phyloP scores from a whole-genome alignment of 2,329 filamentous ascomycete species.

The Aspergillus sp. region DNA sequence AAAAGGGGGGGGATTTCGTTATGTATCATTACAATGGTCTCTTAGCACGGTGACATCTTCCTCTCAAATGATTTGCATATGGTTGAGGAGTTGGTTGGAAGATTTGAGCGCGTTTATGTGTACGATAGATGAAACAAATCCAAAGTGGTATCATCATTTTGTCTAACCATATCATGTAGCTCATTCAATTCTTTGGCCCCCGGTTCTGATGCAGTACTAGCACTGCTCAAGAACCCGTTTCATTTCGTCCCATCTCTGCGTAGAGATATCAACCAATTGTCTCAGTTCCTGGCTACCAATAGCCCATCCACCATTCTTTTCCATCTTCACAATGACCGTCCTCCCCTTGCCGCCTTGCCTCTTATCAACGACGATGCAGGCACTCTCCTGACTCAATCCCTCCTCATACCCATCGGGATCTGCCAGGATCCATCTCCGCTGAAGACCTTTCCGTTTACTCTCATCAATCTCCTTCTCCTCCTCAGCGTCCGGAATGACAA shows the following conservation, averaged over 20 bases:
- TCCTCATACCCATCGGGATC: constrained; percentile 92
- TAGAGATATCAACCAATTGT: constrained; percentile 51
- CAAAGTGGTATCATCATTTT: constrained; percentile 20
- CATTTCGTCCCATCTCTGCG: constrained; percentile 57
- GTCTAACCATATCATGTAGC: not conserved
- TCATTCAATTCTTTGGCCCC: not conserved
- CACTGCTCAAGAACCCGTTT: constrained; percentile 34
- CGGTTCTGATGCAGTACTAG: constrained; percentile 7
- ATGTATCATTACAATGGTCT: no score
- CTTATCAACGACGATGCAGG: constrained; percentile 71
- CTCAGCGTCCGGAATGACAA: constrained; percentile 27
- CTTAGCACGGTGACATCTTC: no score
- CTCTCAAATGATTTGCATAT: no score
- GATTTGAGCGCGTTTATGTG: not conserved
- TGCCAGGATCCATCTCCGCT: constrained; percentile 61
- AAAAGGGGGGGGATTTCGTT: not conserved
- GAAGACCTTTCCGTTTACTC: constrained; percentile 32
- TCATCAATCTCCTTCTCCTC: constrained; percentile 34
- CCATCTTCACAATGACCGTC: constrained; percentile 56
- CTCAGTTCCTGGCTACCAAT: constrained; percentile 57
- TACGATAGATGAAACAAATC: not conserved
- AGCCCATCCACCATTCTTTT: constrained; percentile 72
- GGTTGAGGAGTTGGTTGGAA: no score
- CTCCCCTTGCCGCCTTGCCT: constrained; percentile 40
- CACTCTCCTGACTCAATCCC: constrained; percentile 67